Evolutionary conservation across 805 yeast species (phyloP).

Genomic region (Myxozyma sirexii): DNA sequence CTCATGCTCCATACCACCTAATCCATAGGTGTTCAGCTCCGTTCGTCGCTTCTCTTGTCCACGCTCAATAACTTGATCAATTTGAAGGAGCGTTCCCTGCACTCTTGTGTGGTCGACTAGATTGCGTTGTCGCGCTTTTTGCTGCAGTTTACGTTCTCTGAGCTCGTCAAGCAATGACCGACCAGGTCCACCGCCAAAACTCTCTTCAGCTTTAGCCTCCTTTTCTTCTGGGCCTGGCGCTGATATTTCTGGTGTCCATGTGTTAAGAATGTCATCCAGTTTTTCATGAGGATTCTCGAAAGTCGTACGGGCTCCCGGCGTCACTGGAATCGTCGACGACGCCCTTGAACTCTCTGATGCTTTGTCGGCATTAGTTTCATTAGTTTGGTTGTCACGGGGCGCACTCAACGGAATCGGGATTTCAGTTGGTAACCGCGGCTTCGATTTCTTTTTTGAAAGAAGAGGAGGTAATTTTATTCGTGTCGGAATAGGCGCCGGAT

Average conservation of each 20-base stretch:
- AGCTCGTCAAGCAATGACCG: slow-evolving; percentile 22
- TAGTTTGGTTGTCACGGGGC: neutral
- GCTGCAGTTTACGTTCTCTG: slow-evolving; percentile 18
- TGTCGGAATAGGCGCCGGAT: slow-evolving; percentile 30
- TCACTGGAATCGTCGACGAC: neutral
- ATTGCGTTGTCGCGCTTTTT: slow-evolving; percentile 10
- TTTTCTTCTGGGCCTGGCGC: neutral
- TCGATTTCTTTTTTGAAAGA: slow-evolving; percentile 9
- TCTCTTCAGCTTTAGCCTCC: neutral
- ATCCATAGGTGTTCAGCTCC: slow-evolving; percentile 12
- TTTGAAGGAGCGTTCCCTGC: slow-evolving; percentile 10
- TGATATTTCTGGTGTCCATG: neutral
- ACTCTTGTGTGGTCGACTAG: neutral
- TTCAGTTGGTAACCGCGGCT: neutral
- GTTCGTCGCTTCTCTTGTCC: slow-evolving; percentile 22
- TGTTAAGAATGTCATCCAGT: slow-evolving; percentile 14
- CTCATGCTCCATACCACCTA: slow-evolving; percentile 4
- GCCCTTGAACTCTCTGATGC: neutral
- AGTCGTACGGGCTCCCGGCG: slow-evolving; percentile 2
- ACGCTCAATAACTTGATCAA: slow-evolving; percentile 11
- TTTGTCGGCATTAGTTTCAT: neutral
- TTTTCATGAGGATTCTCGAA: slow-evolving; percentile 21
- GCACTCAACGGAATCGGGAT: slow-evolving; percentile 4
- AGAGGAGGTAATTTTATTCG: slow-evolving; percentile 22
- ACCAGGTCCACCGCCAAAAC: slow-evolving; percentile 13